Base-by-base conservation (phyloP, 768 basidiomycete species). In the Leccinum boreale region DNA sequence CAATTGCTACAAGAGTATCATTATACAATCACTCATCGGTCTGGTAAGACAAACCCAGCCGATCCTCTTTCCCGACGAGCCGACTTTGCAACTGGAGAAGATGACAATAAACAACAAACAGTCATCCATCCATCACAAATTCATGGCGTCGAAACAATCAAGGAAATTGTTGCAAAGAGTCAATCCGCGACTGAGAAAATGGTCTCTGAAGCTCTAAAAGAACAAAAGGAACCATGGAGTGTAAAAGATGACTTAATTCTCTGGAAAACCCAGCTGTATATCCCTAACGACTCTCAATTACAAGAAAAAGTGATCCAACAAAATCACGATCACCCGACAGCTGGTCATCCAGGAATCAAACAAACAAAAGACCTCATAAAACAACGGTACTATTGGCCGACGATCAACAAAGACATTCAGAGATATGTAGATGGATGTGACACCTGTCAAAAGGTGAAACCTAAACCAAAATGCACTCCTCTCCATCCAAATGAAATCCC, bases 351-450 rank as follows among this genome's bases (percentile, higher is more conserved):
- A 14, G 14, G 45, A 12, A 7, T 47, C 3, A 11, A 6, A 2
- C 12, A 14, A 24, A 46, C 14, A 9, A 10, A 0, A n/a, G 17
- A 49, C 3, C 26, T 49, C 0, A 17, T 49, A 0, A 26, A 5
- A 10, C 2, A 28, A 4, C 0, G 3, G 2, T 49, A 28, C 10
- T 49, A 28, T 3, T 49, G 26, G 48, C 17, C 4, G 0, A 17
- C 5, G 0, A 2, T 49, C 0, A 8, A 6, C 2, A 28, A 19
- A 21, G 49, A 50, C 4, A 2, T 31, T 0, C 2, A 12, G 0
- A 7, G 0, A 31, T 50, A 50, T 2, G 8, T 50, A 2, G 1
- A 14, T 5, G 29, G 29, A 5, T 50, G 49, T 0, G 29, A 50
- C 1, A 19, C 2, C 0, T 50, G 29, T 7, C 50, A 51, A 35